phyloP scores from a whole-genome alignment of 805 yeast genomes.

The Kodamaea neixiangensis region DNA sequence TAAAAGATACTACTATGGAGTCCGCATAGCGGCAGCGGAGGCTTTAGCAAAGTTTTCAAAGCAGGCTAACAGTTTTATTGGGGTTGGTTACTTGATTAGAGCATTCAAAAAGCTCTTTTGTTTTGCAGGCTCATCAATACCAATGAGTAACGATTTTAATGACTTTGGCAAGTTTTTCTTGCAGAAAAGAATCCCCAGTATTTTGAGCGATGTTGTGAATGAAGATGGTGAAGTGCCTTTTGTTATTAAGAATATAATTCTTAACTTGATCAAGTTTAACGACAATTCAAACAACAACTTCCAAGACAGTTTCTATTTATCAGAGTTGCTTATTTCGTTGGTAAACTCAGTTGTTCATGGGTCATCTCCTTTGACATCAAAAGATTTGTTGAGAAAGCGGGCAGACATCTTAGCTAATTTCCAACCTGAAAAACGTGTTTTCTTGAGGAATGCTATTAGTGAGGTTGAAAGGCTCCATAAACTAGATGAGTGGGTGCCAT shows the following conservation, averaged over 20 bases:
- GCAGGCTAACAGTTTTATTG: conserved; percentile 63
- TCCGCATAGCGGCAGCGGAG: conserved; percentile 81
- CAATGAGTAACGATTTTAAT: conserved; percentile 78
- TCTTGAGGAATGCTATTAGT: conserved; percentile 38
- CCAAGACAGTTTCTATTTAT: conserved; percentile 69
- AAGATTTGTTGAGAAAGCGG: conserved; percentile 9
- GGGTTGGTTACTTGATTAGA: conserved; percentile 68
- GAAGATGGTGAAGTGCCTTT: conserved; percentile 60
- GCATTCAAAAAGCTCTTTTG: conserved; percentile 74
- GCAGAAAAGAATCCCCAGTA: conserved; percentile 65
- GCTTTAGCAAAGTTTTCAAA: conserved; percentile 73
- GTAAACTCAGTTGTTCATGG: conserved; percentile 34
- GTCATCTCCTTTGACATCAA: conserved; percentile 12
- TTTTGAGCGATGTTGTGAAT: conserved; percentile 62
- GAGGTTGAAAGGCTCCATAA: conserved; percentile 77
- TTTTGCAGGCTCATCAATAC: conserved; percentile 60
- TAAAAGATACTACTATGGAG: conserved; percentile 81
- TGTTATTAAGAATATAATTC: conserved; percentile 59
- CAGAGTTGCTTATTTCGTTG: conserved; percentile 57
- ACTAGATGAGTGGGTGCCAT: conserved; percentile 85
- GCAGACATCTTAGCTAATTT: conserved; percentile 5
- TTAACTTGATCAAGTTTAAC: conserved; percentile 76
- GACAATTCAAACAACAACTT: conserved; percentile 81
- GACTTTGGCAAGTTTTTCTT: conserved; percentile 69
- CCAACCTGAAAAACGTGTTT: conserved; percentile 16